Evolutionary conservation across 2,329 filamentous ascomycete genomes (phyloP).

Genomic region (Bipolaris cookei): DNA sequence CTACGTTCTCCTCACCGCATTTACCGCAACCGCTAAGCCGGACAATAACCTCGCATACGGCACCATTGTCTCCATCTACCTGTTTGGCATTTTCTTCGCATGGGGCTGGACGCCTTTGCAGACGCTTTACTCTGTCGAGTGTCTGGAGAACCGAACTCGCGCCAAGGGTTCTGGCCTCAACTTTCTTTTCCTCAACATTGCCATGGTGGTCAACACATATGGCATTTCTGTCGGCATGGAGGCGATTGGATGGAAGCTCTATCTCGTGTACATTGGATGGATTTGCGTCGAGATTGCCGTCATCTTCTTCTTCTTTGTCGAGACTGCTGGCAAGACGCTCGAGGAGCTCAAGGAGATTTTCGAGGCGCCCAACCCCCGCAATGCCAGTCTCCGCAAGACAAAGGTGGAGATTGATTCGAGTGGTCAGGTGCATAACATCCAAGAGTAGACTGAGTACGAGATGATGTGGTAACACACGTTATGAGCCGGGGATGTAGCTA

Average conservation of each 20-base stretch:
- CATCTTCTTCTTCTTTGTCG: conserved; percentile 44
- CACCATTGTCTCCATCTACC: conserved; percentile 50
- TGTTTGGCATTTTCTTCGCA: conserved; percentile 51
- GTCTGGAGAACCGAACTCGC: conserved; percentile 49
- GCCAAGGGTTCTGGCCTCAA: conserved; percentile 48
- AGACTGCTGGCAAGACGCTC: conserved; percentile 42
- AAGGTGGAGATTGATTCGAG: conserved; percentile 34
- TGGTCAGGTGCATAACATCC: conserved; percentile 35
- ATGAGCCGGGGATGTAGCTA: neutral
- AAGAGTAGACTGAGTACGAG: conserved; percentile 1
- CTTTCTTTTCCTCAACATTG: conserved; percentile 44
- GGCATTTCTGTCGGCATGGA: conserved; percentile 43
- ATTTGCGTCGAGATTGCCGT: conserved; percentile 39
- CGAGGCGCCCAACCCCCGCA: conserved; percentile 38
- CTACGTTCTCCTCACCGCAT: conserved; percentile 48
- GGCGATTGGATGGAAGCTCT: conserved; percentile 42
- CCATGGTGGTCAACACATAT: conserved; percentile 45
- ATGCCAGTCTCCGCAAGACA: conserved; percentile 31
- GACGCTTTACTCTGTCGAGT: conserved; percentile 50
- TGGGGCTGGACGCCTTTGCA: conserved; percentile 52
- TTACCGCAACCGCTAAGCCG: conserved; percentile 39
- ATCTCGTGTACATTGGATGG: conserved; percentile 43
- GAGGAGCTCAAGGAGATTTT: conserved; percentile 45
- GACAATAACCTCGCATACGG: conserved; percentile 45
- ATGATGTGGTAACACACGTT: neutral